These are phyloP conservation scores for Solanum hybrid DNA, from an alignment of 305 asterid genomes.

Conservation along the genomic window DNA sequence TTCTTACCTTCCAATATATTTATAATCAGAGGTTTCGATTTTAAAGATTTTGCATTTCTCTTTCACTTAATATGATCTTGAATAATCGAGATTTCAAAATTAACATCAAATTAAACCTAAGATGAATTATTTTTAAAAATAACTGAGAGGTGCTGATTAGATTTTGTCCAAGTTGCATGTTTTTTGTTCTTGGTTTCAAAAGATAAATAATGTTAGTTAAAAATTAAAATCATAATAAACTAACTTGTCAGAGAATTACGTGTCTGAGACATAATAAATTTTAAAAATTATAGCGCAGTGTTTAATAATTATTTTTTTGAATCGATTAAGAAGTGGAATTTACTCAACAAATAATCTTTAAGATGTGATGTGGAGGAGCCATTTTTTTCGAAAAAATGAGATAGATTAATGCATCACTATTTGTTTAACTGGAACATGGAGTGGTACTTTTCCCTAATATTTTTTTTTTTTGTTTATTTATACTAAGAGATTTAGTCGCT, in stretches of 20 bases:
- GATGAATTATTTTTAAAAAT: not conserved
- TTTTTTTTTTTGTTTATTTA: not conserved
- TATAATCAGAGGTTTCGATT: not conserved
- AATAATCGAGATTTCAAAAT: not conserved
- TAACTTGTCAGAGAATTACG: not conserved
- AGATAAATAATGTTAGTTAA: not conserved
- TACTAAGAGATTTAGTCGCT: not conserved
- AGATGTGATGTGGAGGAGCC: not conserved
- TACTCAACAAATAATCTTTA: not conserved
- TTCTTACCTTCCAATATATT: not conserved
- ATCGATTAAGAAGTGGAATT: not conserved
- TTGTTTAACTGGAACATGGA: not conserved
- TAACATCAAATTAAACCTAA: no score
- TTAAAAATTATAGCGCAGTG: not conserved
- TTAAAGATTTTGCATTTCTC: no score
- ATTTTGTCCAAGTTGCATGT: not conserved
- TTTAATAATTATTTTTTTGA: not conserved
- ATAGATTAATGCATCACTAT: not conserved
- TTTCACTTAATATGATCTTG: not conserved
- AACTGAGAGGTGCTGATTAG: not conserved
- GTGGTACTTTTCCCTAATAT: not conserved
- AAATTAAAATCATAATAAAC: not conserved
- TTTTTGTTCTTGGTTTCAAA: not conserved
- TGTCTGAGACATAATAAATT: not conserved
- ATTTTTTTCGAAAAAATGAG: not conserved